Conservation (phyloP, 129 eudicot species). For the Artemisia annua region DNA sequence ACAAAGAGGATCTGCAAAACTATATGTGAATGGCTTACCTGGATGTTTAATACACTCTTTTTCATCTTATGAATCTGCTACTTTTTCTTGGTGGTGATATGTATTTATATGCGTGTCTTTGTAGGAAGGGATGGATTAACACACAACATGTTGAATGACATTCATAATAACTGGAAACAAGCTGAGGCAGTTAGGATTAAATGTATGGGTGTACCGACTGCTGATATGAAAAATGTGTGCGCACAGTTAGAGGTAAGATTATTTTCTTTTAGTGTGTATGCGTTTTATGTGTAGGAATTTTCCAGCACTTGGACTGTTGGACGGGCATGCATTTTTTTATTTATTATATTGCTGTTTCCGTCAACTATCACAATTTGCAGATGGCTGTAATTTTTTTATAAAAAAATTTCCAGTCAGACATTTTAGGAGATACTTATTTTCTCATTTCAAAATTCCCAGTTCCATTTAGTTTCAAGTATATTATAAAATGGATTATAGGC, state of each 20-base stretch:
- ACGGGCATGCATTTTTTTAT: background rate
- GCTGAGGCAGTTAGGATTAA: constrained; percentile 87
- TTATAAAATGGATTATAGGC: no score
- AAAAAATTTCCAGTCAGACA: no score
- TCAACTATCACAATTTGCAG: background rate
- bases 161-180: constrained; percentile 90
- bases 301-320: constrained; percentile 12
- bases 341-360: background rate
- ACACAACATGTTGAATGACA: constrained; percentile 91
- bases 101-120: constrained; percentile 11
- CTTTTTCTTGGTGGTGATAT: constrained; percentile 2
- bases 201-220: constrained; percentile 97
- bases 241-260: constrained; percentile 74
- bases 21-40: no score
- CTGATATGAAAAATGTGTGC: constrained; percentile 91
- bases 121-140: constrained; percentile 95
- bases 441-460: no score
- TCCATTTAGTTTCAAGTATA: no score
- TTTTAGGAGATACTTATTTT: no score
- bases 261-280: background rate
- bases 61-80: background rate
- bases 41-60: no score
- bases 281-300: background rate
- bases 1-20: no score
- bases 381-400: background rate